These are phyloP conservation scores for Candolleomyces eurysporus DNA, from an alignment of 768 basidiomycete genomes.

Conservation along the genomic window DNA sequence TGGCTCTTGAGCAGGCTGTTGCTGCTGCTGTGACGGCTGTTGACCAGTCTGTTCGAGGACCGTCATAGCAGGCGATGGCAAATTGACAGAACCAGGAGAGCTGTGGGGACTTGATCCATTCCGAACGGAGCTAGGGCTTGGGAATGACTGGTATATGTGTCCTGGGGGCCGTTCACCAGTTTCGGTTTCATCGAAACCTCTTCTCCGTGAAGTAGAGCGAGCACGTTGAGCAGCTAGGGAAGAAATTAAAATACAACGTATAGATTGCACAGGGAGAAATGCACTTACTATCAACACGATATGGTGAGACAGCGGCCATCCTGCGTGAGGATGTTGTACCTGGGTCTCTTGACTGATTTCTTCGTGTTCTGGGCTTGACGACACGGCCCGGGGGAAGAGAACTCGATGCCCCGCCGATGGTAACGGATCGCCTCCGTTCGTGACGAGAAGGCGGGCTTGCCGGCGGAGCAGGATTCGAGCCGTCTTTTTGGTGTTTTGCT, in stretches of 20 bases:
- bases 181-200: slow-evolving; percentile 67
- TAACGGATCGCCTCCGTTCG: slow-evolving; percentile 58
- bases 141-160: slow-evolving; percentile 54
- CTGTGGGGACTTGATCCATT: slow-evolving; percentile 61
- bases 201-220: slow-evolving; percentile 72
- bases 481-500: slow-evolving; percentile 29
- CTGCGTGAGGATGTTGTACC: slow-evolving; percentile 47
- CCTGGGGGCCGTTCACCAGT: slow-evolving; percentile 41
- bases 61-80: slow-evolving; percentile 68
- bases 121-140: slow-evolving; percentile 39
- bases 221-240: slow-evolving; percentile 58
- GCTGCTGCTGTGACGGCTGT: slow-evolving; percentile 15
- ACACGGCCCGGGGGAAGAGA: slow-evolving; percentile 37
- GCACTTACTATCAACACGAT: slow-evolving; percentile 61
- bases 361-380: slow-evolving; percentile 49
- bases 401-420: slow-evolving; percentile 41
- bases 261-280: background rate
- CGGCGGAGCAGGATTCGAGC: slow-evolving; percentile 8
- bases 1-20: slow-evolving; percentile 41
- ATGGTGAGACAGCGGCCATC: slow-evolving; percentile 58
- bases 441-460: slow-evolving; percentile 33
- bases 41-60: slow-evolving; percentile 33
- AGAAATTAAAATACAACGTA: slow-evolving; percentile 14
- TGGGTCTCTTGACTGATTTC: slow-evolving; percentile 61
- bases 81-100: slow-evolving; percentile 70